phyloP scores from a whole-genome alignment of 176 grass and related monocot species.

The Cymbopogon citratus region DNA sequence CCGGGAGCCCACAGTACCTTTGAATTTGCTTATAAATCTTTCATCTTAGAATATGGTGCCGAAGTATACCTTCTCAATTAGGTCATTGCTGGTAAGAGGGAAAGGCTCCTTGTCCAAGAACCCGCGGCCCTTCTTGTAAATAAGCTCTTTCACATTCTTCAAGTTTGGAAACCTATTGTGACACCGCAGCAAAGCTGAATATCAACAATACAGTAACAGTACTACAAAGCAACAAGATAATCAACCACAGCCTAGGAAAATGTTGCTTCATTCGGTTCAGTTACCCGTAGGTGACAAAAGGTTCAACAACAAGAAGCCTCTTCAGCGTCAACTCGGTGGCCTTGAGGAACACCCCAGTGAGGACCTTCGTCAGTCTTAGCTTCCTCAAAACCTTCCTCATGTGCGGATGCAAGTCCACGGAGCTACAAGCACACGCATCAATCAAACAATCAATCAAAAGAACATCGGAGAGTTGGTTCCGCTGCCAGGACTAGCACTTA shows the following conservation, averaged over 20 bases:
- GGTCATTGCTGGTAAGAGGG: slow-evolving; percentile 89
- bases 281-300: slow-evolving; percentile 90
- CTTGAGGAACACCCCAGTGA: slow-evolving; percentile 79
- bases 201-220: not conserved
- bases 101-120: slow-evolving; percentile 55
- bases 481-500: slow-evolving; percentile 7
- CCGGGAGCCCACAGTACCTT: not conserved
- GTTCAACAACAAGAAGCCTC: slow-evolving; percentile 67
- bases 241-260: not conserved
- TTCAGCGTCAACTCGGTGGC: slow-evolving; percentile 60
- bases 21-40: not conserved
- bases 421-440: slow-evolving; percentile 33
- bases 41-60: not conserved
- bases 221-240: not conserved
- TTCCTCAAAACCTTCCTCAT: slow-evolving; percentile 59
- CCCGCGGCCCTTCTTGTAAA: slow-evolving; percentile 81
- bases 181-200: not conserved
- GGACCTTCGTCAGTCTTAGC: slow-evolving; percentile 53
- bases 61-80: slow-evolving; percentile 75
- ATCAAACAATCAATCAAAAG: not conserved
- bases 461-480: not conserved
- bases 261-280: not conserved
- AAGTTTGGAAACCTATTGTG: slow-evolving; percentile 60
- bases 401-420: slow-evolving; percentile 61
- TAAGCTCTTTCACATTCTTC: slow-evolving; percentile 88